Conservation (phyloP, 371 early-diverging fungal species). For the Lichtheimia corymbifera region DNA sequence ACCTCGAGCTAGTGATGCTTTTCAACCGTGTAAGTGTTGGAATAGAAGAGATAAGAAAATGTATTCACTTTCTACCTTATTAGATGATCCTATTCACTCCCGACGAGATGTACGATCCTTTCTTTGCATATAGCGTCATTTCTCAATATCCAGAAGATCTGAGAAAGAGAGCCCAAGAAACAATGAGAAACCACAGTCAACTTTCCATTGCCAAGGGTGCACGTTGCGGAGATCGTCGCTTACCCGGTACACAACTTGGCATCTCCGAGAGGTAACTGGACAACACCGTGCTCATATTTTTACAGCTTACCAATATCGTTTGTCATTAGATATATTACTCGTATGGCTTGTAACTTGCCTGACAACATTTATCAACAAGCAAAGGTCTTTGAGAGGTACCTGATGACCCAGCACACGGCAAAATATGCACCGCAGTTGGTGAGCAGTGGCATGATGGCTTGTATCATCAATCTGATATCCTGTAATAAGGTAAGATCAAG, state of each 20-base stretch:
- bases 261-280: slow-evolving; percentile 39
- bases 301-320: no score
- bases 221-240: slow-evolving; percentile 31
- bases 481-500: slow-evolving; percentile 25
- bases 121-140: slow-evolving; percentile 41
- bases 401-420: slow-evolving; percentile 1
- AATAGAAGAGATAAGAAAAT: not conserved
- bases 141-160: slow-evolving; percentile 24
- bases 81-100: slow-evolving; percentile 64
- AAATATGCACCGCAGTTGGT: slow-evolving; percentile 9
- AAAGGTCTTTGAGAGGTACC: slow-evolving; percentile 21
- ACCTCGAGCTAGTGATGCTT: slow-evolving; percentile 20
- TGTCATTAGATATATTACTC: slow-evolving; percentile 10
- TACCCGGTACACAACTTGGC: slow-evolving; percentile 48
- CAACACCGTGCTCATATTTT: no score
- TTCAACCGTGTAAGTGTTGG: slow-evolving; percentile 32
- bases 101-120: slow-evolving; percentile 44
- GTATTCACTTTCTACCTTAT: not conserved
- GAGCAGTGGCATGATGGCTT: slow-evolving; percentile 40
- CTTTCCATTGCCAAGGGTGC: slow-evolving; percentile 29
- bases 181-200: slow-evolving; percentile 17
- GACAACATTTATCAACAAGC: slow-evolving; percentile 30
- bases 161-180: slow-evolving; percentile 18
- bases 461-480: slow-evolving; percentile 26
- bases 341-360: slow-evolving; percentile 22